phyloP scores from a whole-genome alignment of 257 asterid genomes.

The Primulina huaijiensis region DNA sequence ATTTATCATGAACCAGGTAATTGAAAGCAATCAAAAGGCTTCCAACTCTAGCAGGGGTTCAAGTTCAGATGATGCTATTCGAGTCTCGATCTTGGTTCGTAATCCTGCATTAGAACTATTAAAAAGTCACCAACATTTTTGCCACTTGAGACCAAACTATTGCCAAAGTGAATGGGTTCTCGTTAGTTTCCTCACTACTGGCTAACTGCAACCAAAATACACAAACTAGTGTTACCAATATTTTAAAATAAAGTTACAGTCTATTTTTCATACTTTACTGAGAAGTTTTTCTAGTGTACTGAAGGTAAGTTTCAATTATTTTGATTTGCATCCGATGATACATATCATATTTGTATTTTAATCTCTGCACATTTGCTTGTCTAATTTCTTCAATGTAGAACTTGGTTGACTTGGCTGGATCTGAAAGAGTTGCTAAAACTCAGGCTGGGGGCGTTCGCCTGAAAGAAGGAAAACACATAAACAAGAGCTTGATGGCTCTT shows the following conservation, averaged over 20 bases:
- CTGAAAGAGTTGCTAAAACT: slow-evolving; percentile 94
- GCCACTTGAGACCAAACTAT: neutral
- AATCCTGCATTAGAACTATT: slow-evolving; percentile 15
- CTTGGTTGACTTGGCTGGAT: slow-evolving; percentile 95
- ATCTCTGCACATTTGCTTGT: slow-evolving; percentile 18
- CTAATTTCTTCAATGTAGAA: slow-evolving; percentile 46
- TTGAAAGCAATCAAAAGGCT: slow-evolving; percentile 85
- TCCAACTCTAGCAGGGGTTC: slow-evolving; percentile 30
- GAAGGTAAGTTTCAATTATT: neutral
- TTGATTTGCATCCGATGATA: slow-evolving; percentile 6
- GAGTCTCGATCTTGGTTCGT: slow-evolving; percentile 94
- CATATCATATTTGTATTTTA: slow-evolving; percentile 1
- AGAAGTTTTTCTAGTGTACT: neutral
- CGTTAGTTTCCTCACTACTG: neutral
- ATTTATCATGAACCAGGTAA: slow-evolving; percentile 53
- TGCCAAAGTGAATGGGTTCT: neutral
- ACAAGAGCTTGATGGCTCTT: slow-evolving; percentile 96
- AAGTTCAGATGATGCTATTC: slow-evolving; percentile 75
- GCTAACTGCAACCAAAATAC: neutral
- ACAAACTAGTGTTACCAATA: neutral
- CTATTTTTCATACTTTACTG: neutral
- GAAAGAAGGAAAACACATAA: slow-evolving; percentile 97
- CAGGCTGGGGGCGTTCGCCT: slow-evolving; percentile 98
- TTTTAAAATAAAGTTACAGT: neutral
- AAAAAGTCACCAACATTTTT: neutral